These are phyloP conservation scores for Lodderomyces metapsilosis DNA, from an alignment of 1,139 yeast species.

Conservation along the genomic window DNA sequence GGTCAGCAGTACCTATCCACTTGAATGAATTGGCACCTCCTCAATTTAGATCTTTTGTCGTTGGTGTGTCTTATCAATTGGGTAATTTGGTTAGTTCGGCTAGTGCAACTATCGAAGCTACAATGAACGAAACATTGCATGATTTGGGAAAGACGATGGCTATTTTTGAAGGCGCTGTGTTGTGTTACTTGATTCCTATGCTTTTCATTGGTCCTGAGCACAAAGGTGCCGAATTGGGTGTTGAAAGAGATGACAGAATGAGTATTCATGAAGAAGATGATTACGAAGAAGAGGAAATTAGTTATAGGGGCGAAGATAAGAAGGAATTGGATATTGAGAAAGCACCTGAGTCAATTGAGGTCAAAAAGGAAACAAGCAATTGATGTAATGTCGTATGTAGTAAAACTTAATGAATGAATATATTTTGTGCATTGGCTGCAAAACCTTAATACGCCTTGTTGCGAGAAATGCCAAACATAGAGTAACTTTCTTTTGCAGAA, in stretches of 20 bases:
- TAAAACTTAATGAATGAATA: too few species aligned
- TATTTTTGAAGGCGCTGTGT: slow-evolving; percentile 80
- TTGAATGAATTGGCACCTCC: slow-evolving; percentile 77
- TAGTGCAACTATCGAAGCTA: slow-evolving; percentile 77
- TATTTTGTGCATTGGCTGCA: too few species aligned
- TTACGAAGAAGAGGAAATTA: too few species aligned
- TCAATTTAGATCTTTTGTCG: slow-evolving; percentile 68
- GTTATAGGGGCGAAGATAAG: slow-evolving; percentile 6
- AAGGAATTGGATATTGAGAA: too few species aligned
- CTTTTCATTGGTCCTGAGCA: slow-evolving; percentile 75
- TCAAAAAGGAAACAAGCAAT: too few species aligned
- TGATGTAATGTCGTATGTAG: too few species aligned
- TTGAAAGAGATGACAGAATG: slow-evolving; percentile 22
- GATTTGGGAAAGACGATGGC: slow-evolving; percentile 64
- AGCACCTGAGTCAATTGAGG: too few species aligned
- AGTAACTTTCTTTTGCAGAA: too few species aligned
- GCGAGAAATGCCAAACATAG: too few species aligned
- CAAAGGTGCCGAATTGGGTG: slow-evolving; percentile 38
- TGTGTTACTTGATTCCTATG: slow-evolving; percentile 57
- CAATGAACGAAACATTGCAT: slow-evolving; percentile 34
- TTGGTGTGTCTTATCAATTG: slow-evolving; percentile 76
- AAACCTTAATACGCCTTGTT: too few species aligned
- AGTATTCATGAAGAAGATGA: slow-evolving; percentile 11
- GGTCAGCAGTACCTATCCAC: slow-evolving; percentile 85
- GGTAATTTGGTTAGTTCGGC: slow-evolving; percentile 86